Percentiles rank a stretch among this genome's conserved stretches.
Conservation (phyloP, 441 rosid genomes). For the Gossypium lobatum region DNA sequence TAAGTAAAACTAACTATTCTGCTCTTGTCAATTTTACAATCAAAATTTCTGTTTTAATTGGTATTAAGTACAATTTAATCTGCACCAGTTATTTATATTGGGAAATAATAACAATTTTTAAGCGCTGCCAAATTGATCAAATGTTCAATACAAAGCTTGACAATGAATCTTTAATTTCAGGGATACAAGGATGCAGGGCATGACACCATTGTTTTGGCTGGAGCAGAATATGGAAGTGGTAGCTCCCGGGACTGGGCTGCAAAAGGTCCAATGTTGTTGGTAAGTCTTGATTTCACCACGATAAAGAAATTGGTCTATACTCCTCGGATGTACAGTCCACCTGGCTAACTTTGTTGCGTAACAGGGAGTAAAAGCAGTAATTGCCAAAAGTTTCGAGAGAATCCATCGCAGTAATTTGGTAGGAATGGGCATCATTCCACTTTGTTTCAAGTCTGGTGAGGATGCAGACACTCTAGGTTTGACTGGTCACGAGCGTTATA, state of each 20-base stretch:
- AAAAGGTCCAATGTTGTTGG: slow-evolving; percentile 94
- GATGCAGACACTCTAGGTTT: slow-evolving; percentile 82
- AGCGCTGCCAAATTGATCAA: neutral
- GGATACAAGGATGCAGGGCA: slow-evolving; percentile 72
- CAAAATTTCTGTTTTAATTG: neutral
- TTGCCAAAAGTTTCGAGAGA: slow-evolving; percentile 95
- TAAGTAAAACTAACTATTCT: neutral
- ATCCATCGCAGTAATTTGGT: slow-evolving; percentile 96
- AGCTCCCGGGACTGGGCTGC: slow-evolving; percentile 99
- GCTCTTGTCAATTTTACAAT: neutral
- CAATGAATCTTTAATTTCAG: slow-evolving; percentile 35
- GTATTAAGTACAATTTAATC: neutral
- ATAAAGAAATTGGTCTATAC: neutral
- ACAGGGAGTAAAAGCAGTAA: slow-evolving; percentile 97
- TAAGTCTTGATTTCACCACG: slow-evolving; percentile 23
- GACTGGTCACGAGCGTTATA: slow-evolving; percentile 83
- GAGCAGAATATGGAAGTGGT: slow-evolving; percentile 99
- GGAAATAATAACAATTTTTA: neutral
- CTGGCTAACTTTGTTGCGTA: slow-evolving; percentile 1
- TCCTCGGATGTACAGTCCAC: neutral
- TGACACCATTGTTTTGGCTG: slow-evolving; percentile 82
- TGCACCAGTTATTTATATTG: neutral
- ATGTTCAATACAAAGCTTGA: neutral
- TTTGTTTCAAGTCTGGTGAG: slow-evolving; percentile 87
- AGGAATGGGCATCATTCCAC: slow-evolving; percentile 94